Percentiles rank a stretch among this genome's conserved stretches.
Evolutionary conservation across 352 stramenopile genomes (phyloP).

Genomic region (Peronospora destructor): DNA sequence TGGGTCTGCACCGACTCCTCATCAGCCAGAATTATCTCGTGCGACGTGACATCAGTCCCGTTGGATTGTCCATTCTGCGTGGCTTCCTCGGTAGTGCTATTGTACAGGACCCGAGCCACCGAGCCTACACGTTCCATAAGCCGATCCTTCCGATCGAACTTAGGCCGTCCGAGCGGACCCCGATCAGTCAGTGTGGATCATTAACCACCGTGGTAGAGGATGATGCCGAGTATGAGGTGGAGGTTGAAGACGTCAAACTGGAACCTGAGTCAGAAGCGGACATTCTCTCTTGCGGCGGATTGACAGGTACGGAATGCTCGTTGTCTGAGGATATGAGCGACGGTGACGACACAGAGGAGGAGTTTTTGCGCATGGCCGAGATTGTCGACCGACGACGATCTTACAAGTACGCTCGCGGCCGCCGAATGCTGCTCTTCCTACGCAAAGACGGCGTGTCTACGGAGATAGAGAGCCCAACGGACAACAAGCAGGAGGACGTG

Average conservation of each 20-base stretch:
- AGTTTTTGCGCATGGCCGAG: conserved; percentile 32
- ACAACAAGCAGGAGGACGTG: conserved; percentile 8
- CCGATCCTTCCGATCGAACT: conserved; percentile 44
- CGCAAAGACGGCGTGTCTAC: conserved; percentile 33
- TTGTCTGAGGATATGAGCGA: conserved; percentile 36
- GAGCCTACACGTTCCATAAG: conserved; percentile 49
- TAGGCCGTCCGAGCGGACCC: conserved; percentile 35
- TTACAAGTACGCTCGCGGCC: conserved; percentile 56
- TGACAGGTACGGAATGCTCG: conserved; percentile 33
- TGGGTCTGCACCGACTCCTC: conserved; percentile 53
- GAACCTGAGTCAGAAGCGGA: conserved; percentile 35
- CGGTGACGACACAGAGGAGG: conserved; percentile 35
- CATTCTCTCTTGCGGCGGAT: conserved; percentile 30
- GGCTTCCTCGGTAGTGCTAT: conserved; percentile 58
- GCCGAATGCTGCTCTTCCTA: conserved; percentile 44
- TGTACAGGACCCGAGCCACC: conserved; percentile 48
- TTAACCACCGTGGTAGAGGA: conserved; percentile 59
- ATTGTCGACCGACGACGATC: conserved; percentile 43
- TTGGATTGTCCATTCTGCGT: conserved; percentile 58
- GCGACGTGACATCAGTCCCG: conserved; percentile 48
- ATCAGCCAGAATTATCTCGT: conserved; percentile 54
- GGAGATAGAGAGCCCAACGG: conserved; percentile 2
- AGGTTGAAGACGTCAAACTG: conserved; percentile 28
- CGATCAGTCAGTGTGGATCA: conserved; percentile 54
- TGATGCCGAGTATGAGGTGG: conserved; percentile 35